Evolutionary conservation across 805 yeast genomes (phyloP).

Genomic region (Wickerhamiella hasegawae): DNA sequence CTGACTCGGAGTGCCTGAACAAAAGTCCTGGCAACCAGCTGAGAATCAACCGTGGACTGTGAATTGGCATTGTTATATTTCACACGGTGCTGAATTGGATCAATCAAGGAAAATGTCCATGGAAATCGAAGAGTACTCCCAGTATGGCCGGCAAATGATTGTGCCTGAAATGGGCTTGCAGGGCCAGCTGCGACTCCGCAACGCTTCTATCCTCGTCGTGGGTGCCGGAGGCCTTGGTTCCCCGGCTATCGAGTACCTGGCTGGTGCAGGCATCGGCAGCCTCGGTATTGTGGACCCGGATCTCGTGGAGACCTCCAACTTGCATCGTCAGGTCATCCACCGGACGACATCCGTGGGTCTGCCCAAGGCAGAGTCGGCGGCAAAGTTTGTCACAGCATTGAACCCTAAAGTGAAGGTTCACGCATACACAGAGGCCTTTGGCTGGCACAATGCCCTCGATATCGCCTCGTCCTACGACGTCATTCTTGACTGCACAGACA

Average conservation of each 20-base stretch:
- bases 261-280: constrained; percentile 70
- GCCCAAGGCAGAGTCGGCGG: constrained; percentile 71
- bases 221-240: constrained; percentile 98
- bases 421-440: constrained; percentile 24
- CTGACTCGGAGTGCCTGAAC: too few species aligned
- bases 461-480: constrained; percentile 53
- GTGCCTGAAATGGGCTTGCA: constrained; percentile 57
- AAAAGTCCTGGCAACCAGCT: too few species aligned
- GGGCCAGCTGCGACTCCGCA: constrained; percentile 43
- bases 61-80: too few species aligned
- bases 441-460: constrained; percentile 41
- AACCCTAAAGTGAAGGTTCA: constrained; percentile 52
- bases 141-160: constrained; percentile 93
- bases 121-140: constrained; percentile 45
- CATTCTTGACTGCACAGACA: constrained; percentile 86
- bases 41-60: too few species aligned
- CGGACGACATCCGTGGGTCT: constrained; percentile 47
- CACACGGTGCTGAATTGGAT: too few species aligned
- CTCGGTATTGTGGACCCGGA: constrained; percentile 85
- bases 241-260: constrained; percentile 71
- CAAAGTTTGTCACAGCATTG: constrained; percentile 30
- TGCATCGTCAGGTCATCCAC: constrained; percentile 83
- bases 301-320: constrained; percentile 63
- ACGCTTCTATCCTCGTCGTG: constrained; percentile 50
- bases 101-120: constrained; percentile 1